Evolutionary conservation across 2,329 filamentous ascomycete species (phyloP).

Genomic region (Amphichorda felina): DNA sequence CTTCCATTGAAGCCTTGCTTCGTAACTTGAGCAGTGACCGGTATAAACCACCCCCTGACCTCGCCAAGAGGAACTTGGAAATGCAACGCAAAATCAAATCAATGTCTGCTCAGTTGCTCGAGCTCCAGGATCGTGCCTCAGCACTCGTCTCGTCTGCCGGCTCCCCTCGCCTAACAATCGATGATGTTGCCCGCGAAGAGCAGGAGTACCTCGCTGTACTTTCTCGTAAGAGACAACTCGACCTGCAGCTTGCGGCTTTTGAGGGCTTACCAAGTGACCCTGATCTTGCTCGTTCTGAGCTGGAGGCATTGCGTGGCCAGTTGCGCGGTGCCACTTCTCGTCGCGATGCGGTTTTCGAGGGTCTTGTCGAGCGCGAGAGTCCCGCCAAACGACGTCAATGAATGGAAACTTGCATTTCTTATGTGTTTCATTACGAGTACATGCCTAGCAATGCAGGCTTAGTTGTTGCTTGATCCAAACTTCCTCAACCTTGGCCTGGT

Average conservation of each 20-base stretch:
- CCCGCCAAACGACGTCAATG: slow-evolving; percentile 29
- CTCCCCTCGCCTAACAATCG: slow-evolving; percentile 34
- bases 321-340: slow-evolving; percentile 47
- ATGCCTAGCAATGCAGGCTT: no score
- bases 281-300: slow-evolving; percentile 54
- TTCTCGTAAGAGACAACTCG: slow-evolving; percentile 44
- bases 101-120: slow-evolving; percentile 53
- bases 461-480: no score
- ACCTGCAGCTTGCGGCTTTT: slow-evolving; percentile 52
- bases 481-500: no score
- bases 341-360: slow-evolving; percentile 67
- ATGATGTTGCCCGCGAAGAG: slow-evolving; percentile 47
- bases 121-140: slow-evolving; percentile 38
- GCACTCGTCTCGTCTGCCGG: slow-evolving; percentile 19
- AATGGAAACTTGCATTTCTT: not conserved
- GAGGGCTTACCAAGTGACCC: slow-evolving; percentile 61
- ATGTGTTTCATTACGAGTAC: no score
- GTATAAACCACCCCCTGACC: slow-evolving; percentile 42
- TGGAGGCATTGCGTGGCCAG: slow-evolving; percentile 55
- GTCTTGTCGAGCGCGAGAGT: slow-evolving; percentile 51
- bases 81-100: slow-evolving; percentile 59
- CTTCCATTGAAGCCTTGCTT: slow-evolving; percentile 24
- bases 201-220: slow-evolving; percentile 45
- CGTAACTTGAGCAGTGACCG: slow-evolving; percentile 25
- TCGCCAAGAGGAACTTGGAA: slow-evolving; percentile 62